phyloP scores from a whole-genome alignment of 2,329 filamentous ascomycete genomes.

The Colletotrichum lindemuthianum region DNA sequence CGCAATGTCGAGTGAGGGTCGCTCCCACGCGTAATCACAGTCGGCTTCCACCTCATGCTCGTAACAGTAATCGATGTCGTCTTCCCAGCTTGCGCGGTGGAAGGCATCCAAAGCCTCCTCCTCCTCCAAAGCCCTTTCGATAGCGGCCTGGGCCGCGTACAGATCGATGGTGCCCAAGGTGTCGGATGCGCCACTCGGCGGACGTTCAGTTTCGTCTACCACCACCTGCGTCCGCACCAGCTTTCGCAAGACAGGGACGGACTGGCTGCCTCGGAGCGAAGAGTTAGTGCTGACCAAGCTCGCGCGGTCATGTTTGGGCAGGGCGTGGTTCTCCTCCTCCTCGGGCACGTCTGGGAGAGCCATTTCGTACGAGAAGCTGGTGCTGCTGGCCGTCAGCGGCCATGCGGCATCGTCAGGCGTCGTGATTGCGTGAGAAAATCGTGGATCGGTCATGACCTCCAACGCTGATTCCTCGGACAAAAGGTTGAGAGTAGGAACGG shows the following conservation, averaged over 20 bases:
- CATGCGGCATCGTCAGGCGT: constrained; percentile 55
- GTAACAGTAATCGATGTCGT: constrained; percentile 77
- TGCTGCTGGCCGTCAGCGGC: constrained; percentile 53
- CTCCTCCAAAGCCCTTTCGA: constrained; percentile 42
- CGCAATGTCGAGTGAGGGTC: constrained; percentile 60
- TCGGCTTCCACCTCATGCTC: constrained; percentile 74
- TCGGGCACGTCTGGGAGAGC: constrained; percentile 69
- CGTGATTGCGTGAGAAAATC: constrained; percentile 53
- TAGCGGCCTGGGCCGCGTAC: constrained; percentile 47
- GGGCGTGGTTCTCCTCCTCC: constrained; percentile 64
- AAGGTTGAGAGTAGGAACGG: constrained; percentile 30
- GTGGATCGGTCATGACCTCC: constrained; percentile 39
- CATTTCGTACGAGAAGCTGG: constrained; percentile 50
- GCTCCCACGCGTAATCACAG: constrained; percentile 74
- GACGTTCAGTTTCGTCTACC: constrained; percentile 41
- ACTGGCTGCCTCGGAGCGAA: constrained; percentile 65
- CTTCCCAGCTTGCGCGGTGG: constrained; percentile 69
- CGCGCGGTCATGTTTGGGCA: constrained; percentile 50
- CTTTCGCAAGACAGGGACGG: constrained; percentile 64
- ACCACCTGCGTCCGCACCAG: constrained; percentile 47
- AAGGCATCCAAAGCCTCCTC: constrained; percentile 42
- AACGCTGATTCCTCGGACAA: constrained; percentile 35
- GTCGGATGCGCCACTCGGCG: constrained; percentile 61
- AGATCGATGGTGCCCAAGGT: constrained; percentile 59
- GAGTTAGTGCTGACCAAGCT: constrained; percentile 60